A percentile compares a stretch with the other conserved stretches of the same genome.
Evolutionary conservation across 352 stramenopile genomes (phyloP).

Genomic region (Globisporangium paroecandrum): DNA sequence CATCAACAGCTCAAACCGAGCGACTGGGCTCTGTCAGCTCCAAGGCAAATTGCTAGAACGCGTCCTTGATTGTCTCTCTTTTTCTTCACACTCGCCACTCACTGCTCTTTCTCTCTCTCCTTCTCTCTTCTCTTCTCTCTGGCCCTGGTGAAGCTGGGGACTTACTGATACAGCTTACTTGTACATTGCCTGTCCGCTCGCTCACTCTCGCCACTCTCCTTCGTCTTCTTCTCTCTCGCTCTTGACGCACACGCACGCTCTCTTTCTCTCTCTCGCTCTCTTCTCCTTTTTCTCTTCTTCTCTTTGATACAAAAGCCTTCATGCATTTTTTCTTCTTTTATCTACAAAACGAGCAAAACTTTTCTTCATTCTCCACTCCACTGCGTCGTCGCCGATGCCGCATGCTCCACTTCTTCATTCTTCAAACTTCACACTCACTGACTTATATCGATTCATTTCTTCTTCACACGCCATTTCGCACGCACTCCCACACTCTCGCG

Average conservation of each 20-base stretch:
- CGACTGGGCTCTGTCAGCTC: background rate
- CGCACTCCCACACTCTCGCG: constrained; percentile 4
- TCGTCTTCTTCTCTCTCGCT: constrained; percentile 17
- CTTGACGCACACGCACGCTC: constrained; percentile 6
- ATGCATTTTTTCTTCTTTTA: constrained; percentile 55
- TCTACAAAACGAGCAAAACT: constrained; percentile 73
- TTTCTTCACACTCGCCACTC: background rate
- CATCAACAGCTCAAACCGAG: background rate
- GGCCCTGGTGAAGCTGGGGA: constrained; percentile 23
- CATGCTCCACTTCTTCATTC: constrained; percentile 21
- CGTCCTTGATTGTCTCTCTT: constrained; percentile 1
- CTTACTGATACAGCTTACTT: constrained; percentile 77
- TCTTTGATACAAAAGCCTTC: constrained; percentile 53
- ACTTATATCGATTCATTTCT: constrained; percentile 17
- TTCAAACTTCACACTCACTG: constrained; percentile 13
- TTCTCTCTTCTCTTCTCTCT: constrained; percentile 14
- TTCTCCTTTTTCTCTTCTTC: constrained; percentile 23
- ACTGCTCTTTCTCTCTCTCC: constrained; percentile 9
- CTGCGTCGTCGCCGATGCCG: constrained; percentile 3
- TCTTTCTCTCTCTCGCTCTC: too few relatives aligned
- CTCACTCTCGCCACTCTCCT: constrained; percentile 24
- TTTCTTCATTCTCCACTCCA: constrained; percentile 14
- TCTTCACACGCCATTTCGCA: constrained; percentile 15
- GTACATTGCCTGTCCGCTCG: constrained; percentile 30
- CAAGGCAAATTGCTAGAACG: constrained; percentile 1